Conservation (phyloP, 371 early-diverging fungal species). For the Mucor irregularis region DNA sequence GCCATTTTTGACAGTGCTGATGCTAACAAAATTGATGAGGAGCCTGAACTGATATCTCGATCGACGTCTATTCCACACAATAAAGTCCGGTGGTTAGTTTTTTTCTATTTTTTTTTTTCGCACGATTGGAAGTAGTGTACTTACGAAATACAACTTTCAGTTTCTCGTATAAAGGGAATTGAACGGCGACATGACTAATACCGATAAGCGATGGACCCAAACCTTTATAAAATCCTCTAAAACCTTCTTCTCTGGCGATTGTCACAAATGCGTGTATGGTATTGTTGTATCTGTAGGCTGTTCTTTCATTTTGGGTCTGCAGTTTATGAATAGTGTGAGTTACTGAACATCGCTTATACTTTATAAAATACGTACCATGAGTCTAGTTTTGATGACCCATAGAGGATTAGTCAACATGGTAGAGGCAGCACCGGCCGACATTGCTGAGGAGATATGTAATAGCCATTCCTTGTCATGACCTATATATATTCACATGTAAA, state of each 20-base stretch:
- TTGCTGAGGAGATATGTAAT: conserved; percentile 81
- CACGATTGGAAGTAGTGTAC: conserved; percentile 9
- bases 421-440: conserved; percentile 81
- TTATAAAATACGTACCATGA: conserved; percentile 73
- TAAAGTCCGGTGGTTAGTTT: too few relatives aligned
- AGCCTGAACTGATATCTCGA: conserved; percentile 26
- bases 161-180: conserved; percentile 94
- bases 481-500: background rate
- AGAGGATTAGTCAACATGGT: conserved; percentile 85
- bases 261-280: conserved; percentile 69
- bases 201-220: conserved; percentile 88
- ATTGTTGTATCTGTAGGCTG: conserved; percentile 71
- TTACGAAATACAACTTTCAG: conserved; percentile 74
- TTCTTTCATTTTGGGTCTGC: conserved; percentile 71
- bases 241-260: conserved; percentile 70
- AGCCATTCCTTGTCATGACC: conserved; percentile 51
- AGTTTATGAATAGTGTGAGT: background rate
- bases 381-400: conserved; percentile 95
- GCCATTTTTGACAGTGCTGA: conserved; percentile 86
- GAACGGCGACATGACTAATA: conserved; percentile 90
- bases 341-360: too few relatives aligned
- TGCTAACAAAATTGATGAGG: conserved; percentile 71
- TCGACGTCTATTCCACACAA: conserved; percentile 15
- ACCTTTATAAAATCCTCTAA: conserved; percentile 87
- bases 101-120: background rate